Percentiles rank a stretch among this genome's conserved stretches.
Evolutionary conservation across 805 yeast species (phyloP).

Genomic region (Starmerella roubikii): DNA sequence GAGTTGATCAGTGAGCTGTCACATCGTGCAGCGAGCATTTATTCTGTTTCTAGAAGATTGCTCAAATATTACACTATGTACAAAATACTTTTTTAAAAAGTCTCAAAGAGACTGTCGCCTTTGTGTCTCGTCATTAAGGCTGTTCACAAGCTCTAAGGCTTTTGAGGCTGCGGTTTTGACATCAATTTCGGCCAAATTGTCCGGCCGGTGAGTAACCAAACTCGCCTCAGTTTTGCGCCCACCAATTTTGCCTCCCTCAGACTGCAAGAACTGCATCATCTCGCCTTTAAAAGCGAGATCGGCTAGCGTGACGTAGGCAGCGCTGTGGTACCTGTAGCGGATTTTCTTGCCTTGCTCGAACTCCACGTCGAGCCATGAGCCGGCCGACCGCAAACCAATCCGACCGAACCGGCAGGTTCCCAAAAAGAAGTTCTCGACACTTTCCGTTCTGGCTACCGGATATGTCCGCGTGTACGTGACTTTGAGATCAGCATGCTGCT

Average conservation of each 20-base stretch:
- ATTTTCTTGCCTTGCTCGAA: slow-evolving; percentile 29
- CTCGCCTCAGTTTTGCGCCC: slow-evolving; percentile 40
- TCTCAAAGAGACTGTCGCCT: too few species aligned
- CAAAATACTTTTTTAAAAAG: too few species aligned
- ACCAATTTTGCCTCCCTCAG: slow-evolving; percentile 48
- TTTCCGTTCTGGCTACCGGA: slow-evolving; percentile 27
- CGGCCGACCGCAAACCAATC: slow-evolving; percentile 26
- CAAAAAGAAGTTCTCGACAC: slow-evolving; percentile 31
- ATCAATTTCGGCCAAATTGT: neutral
- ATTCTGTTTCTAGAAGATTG: too few species aligned
- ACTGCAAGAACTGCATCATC: slow-evolving; percentile 31
- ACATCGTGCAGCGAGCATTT: too few species aligned
- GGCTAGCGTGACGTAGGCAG: slow-evolving; percentile 34
- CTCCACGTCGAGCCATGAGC: slow-evolving; percentile 30
- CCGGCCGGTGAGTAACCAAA: slow-evolving; percentile 29
- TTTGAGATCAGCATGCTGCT: slow-evolving; percentile 32
- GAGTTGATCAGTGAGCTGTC: too few species aligned
- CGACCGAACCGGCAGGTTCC: slow-evolving; percentile 17
- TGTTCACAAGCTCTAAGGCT: neutral
- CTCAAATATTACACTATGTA: too few species aligned
- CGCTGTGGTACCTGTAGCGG: slow-evolving; percentile 33
- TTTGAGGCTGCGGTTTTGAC: neutral
- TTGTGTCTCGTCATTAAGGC: too few species aligned
- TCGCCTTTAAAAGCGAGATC: slow-evolving; percentile 29
- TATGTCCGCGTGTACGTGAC: slow-evolving; percentile 28